phyloP scores from a whole-genome alignment of 192 early-diverging fungal species.

The Linnemannia zychae region DNA sequence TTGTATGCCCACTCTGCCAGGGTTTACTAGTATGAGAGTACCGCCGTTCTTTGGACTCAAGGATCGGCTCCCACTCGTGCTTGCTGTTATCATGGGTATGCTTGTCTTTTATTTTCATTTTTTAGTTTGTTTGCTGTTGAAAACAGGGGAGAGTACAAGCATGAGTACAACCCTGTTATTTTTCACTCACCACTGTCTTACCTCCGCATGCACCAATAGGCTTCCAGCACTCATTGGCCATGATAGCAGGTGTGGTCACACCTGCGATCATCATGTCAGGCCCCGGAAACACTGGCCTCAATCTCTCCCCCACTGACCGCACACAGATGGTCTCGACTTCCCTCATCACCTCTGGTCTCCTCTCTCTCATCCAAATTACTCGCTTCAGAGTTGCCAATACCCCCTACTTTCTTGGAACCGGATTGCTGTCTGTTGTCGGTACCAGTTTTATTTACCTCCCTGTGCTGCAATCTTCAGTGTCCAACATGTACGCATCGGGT shows the following conservation, averaged over 20 bases:
- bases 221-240: slow-evolving; percentile 51
- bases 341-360: slow-evolving; percentile 65
- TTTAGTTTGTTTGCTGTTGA: background rate
- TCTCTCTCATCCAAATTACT: slow-evolving; percentile 69
- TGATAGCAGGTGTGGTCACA: slow-evolving; percentile 54
- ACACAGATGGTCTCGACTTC: slow-evolving; percentile 65
- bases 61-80: slow-evolving; percentile 52
- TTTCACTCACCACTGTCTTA: background rate
- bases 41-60: slow-evolving; percentile 65
- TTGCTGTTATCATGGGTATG: slow-evolving; percentile 60
- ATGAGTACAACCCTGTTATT: too few relatives aligned
- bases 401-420: slow-evolving; percentile 60
- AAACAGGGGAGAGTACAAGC: too few relatives aligned
- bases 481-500: slow-evolving; percentile 58
- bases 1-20: slow-evolving; percentile 60
- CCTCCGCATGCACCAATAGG: slow-evolving; percentile 10
- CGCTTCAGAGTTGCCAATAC: slow-evolving; percentile 58
- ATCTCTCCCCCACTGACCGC: slow-evolving; percentile 28
- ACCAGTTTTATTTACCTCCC: slow-evolving; percentile 67
- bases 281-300: slow-evolving; percentile 31
- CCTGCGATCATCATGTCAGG: slow-evolving; percentile 54
- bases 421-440: slow-evolving; percentile 65
- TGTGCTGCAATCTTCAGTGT: slow-evolving; percentile 62
- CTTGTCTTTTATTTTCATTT: background rate
- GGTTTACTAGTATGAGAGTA: slow-evolving; percentile 29